These are phyloP conservation scores for Kazachstania kunashirensis DNA, from an alignment of 805 yeast genomes.

Conservation along the genomic window DNA sequence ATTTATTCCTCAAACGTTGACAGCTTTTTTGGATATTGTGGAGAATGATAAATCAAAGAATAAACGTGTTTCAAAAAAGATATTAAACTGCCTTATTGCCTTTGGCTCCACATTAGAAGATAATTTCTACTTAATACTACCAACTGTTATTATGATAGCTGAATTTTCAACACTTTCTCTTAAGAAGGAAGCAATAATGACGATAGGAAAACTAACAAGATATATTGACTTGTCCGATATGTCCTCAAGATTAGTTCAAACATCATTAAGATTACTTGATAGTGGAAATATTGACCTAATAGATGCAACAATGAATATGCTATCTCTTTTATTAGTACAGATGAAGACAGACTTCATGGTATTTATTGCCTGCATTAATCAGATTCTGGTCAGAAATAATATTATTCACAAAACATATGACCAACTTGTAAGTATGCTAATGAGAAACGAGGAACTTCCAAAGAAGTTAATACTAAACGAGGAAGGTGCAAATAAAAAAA, in stretches of 20 bases:
- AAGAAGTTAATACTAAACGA: slow-evolving; percentile 50
- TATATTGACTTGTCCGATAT: slow-evolving; percentile 64
- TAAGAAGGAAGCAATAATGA: slow-evolving; percentile 61
- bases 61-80: slow-evolving; percentile 52
- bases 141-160: slow-evolving; percentile 67
- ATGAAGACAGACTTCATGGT: slow-evolving; percentile 73
- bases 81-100: slow-evolving; percentile 69
- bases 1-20: slow-evolving; percentile 64
- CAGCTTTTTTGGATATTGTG: slow-evolving; percentile 59
- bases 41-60: slow-evolving; percentile 57
- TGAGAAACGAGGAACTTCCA: slow-evolving; percentile 78
- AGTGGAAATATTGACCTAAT: slow-evolving; percentile 44
- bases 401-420: slow-evolving; percentile 65
- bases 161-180: slow-evolving; percentile 52
- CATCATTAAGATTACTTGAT: slow-evolving; percentile 56
- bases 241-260: slow-evolving; percentile 81
- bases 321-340: slow-evolving; percentile 61
- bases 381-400: slow-evolving; percentile 47
- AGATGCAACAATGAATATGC: slow-evolving; percentile 57
- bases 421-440: slow-evolving; percentile 59
- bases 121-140: slow-evolving; percentile 70
- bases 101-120: slow-evolving; percentile 83
- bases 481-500: slow-evolving; percentile 24
- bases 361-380: slow-evolving; percentile 69
- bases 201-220: slow-evolving; percentile 68